Percentiles rank a stretch among this genome's conserved stretches.
Evolutionary conservation across 2,329 filamentous ascomycete genomes (phyloP).

Genomic region (Stagonosporopsis rhizophila): DNA sequence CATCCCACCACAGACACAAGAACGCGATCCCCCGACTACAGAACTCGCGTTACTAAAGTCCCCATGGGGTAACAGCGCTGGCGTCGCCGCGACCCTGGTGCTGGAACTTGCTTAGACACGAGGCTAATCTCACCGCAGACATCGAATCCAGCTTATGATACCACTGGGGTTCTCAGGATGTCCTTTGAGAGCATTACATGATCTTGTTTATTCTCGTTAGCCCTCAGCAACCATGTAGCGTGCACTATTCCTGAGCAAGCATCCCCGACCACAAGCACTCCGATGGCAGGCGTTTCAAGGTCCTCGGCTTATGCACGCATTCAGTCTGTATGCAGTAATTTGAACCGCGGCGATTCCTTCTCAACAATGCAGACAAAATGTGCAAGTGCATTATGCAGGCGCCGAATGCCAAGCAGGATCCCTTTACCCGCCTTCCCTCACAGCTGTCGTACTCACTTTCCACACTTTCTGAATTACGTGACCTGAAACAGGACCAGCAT

Average conservation of each 20-base stretch:
- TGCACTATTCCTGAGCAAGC: no score
- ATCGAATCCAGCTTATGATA: neutral
- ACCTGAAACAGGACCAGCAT: no score
- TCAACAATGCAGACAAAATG: neutral
- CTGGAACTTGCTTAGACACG: neutral
- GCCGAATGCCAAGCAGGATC: neutral
- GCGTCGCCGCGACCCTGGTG: neutral
- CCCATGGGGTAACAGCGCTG: neutral
- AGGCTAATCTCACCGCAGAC: neutral
- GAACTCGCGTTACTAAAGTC: neutral
- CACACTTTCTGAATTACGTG: neutral
- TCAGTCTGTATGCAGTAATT: no score
- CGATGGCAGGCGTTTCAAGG: no score
- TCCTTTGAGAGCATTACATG: neutral
- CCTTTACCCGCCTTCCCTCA: no score
- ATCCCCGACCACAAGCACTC: no score
- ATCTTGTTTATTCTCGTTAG: no score
- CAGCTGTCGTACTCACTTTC: neutral
- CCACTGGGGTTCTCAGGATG: neutral
- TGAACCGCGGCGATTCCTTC: no score
- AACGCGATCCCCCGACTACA: neutral
- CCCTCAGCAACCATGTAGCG: no score
- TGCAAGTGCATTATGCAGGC: no score
- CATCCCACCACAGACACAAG: neutral
- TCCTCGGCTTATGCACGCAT: no score